Evolutionary conservation across 106 monocot genomes (phyloP).

Genomic region (Apostasia ramifera): DNA sequence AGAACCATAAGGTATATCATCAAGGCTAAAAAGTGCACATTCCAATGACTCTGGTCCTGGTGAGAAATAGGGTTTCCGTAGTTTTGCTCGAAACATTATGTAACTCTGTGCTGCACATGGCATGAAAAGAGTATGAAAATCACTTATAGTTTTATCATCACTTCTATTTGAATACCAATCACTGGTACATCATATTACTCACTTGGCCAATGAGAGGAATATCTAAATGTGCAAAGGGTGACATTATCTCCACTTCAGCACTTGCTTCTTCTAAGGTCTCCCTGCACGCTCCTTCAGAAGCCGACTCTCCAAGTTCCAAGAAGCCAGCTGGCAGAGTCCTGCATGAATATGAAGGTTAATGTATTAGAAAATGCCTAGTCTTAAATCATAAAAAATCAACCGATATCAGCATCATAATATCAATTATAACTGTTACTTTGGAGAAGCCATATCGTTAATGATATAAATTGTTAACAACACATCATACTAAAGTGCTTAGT

Average conservation of each 20-base stretch:
- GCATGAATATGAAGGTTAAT: conserved; percentile 2
- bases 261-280: conserved; percentile 98
- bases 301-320: conserved; percentile 92
- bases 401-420: too few relatives aligned
- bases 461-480: too few relatives aligned
- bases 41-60: conserved; percentile 88
- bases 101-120: conserved; percentile 89
- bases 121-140: conserved; percentile 7
- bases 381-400: too few relatives aligned
- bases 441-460: too few relatives aligned
- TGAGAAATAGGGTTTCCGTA: conserved; percentile 69
- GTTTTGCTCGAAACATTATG: conserved; percentile 92
- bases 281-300: conserved; percentile 80
- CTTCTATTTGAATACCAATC: too few relatives aligned
- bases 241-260: conserved; percentile 86
- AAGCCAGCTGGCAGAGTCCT: conserved; percentile 98
- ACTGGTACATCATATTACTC: conserved; percentile 8
- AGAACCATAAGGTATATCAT: conserved; percentile 90
- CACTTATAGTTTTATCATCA: too few relatives aligned
- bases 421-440: too few relatives aligned
- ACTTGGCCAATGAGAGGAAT: conserved; percentile 96
- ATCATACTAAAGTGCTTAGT: too few relatives aligned
- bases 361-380: too few relatives aligned
- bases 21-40: conserved; percentile 59
- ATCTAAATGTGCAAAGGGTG: conserved; percentile 97